Base-by-base conservation (phyloP, 1,284 basidiomycete species). In the Ceratobasidium sp. region DNA sequence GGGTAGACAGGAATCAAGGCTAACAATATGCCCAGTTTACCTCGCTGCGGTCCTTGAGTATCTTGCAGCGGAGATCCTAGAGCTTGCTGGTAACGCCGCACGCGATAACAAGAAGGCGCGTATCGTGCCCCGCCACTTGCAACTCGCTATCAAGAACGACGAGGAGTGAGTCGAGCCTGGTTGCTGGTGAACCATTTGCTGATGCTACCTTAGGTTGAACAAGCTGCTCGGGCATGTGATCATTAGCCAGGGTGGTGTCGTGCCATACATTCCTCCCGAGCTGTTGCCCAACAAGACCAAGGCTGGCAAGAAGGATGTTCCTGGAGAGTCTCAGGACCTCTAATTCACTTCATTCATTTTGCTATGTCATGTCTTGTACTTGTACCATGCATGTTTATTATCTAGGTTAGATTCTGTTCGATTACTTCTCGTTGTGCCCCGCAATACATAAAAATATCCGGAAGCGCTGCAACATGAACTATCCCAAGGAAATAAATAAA, bases 201-300 rank as follows among this genome's bases (percentile, higher is more conserved):
- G 49, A 78, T 5, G 74, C n/a, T 66, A 37, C 61, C 43, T n/a
- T 76, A 89, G 88, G 79, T 81, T 92, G 80, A 89, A 90, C 83
- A 91, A 89, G 80, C 88, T 94, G 58, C 87, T 96, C 61, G 93
- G 94, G 61, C 87, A 90, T 78, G 94, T 96, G 77, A 90, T 93
- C 81, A 96, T 96, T 85, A 93, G 91, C 41, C 93, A 96, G 81
- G 94, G 94, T 85, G 94, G 94, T 89, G 94, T 96, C 74, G 89
- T 96, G 54, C 94, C 94, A 66, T 84, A 84, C 81, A 90, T 90
- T 74, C 85, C 87, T 79, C 84, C 87, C 79, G 88, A 73, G 71
- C 59, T 73, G 22, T 31, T 73, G 48, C 71, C 71, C 71, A 73
- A 63, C 71, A 73, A 73, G 71, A 73, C 71, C 82, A 91, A 90